Evolutionary conservation across 352 stramenopile genomes (phyloP), one percentile per base, ranked within the genome.

Genomic region (Globisporangium spiculum): DNA sequence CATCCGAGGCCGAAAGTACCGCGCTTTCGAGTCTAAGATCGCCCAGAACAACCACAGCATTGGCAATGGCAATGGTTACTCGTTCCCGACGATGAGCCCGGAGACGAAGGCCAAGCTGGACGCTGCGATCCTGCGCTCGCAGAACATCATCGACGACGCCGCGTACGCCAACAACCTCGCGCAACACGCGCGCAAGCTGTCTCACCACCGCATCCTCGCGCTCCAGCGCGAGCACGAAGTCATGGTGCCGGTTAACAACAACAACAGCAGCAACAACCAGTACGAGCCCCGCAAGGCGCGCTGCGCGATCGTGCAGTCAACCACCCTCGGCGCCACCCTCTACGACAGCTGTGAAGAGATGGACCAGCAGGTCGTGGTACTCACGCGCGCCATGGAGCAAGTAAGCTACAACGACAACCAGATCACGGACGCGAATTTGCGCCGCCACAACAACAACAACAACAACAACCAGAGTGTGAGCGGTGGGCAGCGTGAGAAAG

Each of bases 131-230:
- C 63, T 77, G 32, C 71, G 68, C 14, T 77, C 82, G 6, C 78
- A 84, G 30, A 78, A 80, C 44, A 88, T 94, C 57, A 91, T 94
- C 64, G 70, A 82, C 41, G 75, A 76, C 18, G 76, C 87, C 7
- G 78, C 87, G 55, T 83, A 82, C 65, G 83, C 86, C 4, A 86
- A 93, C 61, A 76, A 78, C 24, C 71, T 96, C 52, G 88, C 85
- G 3, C 79, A 94, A 69, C 81, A 93, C 66, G 79, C 84, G 22
- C 83, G 86, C 58, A 87, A 85, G 67, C 71, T 90, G 3, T 90
- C 83, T 48, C 81, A 90, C 67, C 76, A 84, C 61, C 86, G 86
- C 56, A 75, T 92, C 27, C 59, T 85, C 32, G 84, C 82, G 2
- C 65, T 93, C 27, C 86, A 91, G 63, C 80, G 79, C n/a, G 86